These are phyloP conservation scores for Rhynchosporium graminicola DNA, from an alignment of 2,329 filamentous ascomycete species.

Conservation along the genomic window DNA sequence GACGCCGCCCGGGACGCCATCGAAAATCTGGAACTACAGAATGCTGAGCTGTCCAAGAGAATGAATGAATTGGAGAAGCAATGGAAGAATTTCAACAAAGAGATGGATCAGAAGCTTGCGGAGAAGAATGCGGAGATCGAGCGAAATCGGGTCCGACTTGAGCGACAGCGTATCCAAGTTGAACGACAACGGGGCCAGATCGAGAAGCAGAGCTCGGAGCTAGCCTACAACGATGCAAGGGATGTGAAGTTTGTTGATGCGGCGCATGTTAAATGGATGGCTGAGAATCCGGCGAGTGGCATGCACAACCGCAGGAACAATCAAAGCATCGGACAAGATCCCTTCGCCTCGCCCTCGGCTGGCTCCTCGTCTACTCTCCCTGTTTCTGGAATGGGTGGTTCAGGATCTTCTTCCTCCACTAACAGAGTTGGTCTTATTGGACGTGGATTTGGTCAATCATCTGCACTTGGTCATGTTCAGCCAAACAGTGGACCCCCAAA, in stretches of 20 bases:
- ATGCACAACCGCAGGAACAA: slow-evolving; percentile 21
- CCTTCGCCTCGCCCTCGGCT: slow-evolving; percentile 29
- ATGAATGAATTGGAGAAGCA: slow-evolving; percentile 14
- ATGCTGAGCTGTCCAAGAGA: not conserved
- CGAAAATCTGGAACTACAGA: slow-evolving; percentile 5
- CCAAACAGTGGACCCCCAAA: not conserved
- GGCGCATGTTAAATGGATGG: slow-evolving; percentile 28
- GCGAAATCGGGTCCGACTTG: not conserved
- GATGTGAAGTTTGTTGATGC: slow-evolving; percentile 26
- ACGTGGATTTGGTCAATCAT: not conserved
- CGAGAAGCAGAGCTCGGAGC: not conserved
- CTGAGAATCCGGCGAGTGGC: slow-evolving; percentile 24
- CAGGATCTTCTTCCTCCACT: not conserved
- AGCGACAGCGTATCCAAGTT: slow-evolving; percentile 7
- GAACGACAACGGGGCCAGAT: not conserved
- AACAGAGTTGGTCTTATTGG: slow-evolving; percentile 2
- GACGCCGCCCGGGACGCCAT: slow-evolving; percentile 11
- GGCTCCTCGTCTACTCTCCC: slow-evolving; percentile 1
- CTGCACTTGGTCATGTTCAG: slow-evolving; percentile 2
- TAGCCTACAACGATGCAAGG: slow-evolving; percentile 15
- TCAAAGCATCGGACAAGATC: slow-evolving; percentile 23
- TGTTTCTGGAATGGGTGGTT: not conserved
- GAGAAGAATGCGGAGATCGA: slow-evolving; percentile 27
- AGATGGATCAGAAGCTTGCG: slow-evolving; percentile 23
- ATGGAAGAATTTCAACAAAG: slow-evolving; percentile 13